Percentiles rank a stretch among this genome's conserved stretches.
These are phyloP conservation scores for Galium porrigens DNA, from an alignment of 305 asterid species.

Conservation along the genomic window DNA sequence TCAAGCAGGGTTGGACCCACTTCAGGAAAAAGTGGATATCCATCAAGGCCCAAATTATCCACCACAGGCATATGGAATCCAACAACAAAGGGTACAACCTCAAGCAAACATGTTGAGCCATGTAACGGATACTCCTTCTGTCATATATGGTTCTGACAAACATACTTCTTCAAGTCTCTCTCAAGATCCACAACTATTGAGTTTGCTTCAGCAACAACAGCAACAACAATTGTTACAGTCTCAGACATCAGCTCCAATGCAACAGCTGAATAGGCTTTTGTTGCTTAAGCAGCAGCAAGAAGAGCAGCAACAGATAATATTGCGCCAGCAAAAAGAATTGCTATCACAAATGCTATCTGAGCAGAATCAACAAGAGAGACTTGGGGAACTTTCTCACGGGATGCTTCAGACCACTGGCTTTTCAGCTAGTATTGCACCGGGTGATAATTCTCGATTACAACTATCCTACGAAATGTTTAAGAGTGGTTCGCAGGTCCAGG, in stretches of 20 bases:
- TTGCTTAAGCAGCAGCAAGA: conserved; percentile 47
- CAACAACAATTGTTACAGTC: conserved; percentile 54
- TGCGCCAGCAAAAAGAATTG: conserved; percentile 56
- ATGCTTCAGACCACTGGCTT: conserved; percentile 33
- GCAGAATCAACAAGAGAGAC: conserved; percentile 33
- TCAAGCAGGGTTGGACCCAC: conserved; percentile 42
- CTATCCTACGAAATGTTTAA: conserved; percentile 32
- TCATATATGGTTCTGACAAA: conserved; percentile 36
- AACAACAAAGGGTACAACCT: conserved; percentile 41
- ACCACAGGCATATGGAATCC: conserved; percentile 45
- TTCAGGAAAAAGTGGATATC: conserved; percentile 41
- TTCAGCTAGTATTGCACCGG: conserved; percentile 31
- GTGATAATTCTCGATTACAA: conserved; percentile 32
- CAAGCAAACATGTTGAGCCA: conserved; percentile 40
- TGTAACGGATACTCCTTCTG: conserved; percentile 32
- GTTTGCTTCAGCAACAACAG: conserved; percentile 57
- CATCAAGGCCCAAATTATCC: conserved; percentile 37
- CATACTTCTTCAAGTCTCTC: conserved; percentile 35
- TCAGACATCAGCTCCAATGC: conserved; percentile 45
- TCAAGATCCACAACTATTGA: conserved; percentile 54
- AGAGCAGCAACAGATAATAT: conserved; percentile 38
- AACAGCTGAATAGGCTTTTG: conserved; percentile 42
- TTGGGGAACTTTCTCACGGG: conserved; percentile 32
- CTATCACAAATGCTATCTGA: conserved; percentile 49
- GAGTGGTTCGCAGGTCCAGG: conserved; percentile 27